Evolutionary conservation across 2,329 filamentous ascomycete genomes (phyloP).

Genomic region (Sporothrix euskadiensis): DNA sequence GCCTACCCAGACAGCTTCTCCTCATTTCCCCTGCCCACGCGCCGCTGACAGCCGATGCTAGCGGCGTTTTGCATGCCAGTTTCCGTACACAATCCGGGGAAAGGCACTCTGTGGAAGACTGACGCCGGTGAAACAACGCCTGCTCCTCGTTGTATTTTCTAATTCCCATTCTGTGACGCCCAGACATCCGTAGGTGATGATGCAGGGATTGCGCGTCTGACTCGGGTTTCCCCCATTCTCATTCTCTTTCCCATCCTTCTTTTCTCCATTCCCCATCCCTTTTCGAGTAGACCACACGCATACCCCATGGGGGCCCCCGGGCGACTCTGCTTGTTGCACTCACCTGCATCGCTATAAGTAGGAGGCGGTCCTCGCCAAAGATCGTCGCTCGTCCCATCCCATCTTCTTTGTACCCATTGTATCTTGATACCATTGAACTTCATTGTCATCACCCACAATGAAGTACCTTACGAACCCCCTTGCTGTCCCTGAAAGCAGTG

Average conservation of each 20-base stretch:
- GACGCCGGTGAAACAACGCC: background rate
- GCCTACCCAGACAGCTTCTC: constrained; percentile 7
- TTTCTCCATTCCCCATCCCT: background rate
- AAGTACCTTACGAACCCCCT: constrained; percentile 15
- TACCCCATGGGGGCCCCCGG: constrained; percentile 5
- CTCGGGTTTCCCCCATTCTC: background rate
- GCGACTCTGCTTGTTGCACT: background rate
- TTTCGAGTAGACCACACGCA: background rate
- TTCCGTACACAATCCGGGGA: background rate
- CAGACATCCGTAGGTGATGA: background rate
- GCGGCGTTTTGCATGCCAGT: background rate
- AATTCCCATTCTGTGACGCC: background rate
- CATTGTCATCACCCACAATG: background rate
- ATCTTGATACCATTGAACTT: background rate
- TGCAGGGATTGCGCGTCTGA: background rate
- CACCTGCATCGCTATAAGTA: constrained; percentile 3
- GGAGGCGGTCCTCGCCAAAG: background rate
- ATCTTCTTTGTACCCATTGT: background rate
- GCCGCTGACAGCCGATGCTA: constrained; percentile 4
- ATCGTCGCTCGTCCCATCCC: background rate
- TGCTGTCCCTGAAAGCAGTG: constrained; percentile 9
- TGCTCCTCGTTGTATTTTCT: no score
- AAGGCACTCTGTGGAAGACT: background rate
- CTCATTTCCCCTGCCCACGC: constrained; percentile 1
- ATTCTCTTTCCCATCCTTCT: background rate